Evolutionary conservation across 345 rosid genomes (phyloP).

Genomic region (Eucalyptus cladocalyx): DNA sequence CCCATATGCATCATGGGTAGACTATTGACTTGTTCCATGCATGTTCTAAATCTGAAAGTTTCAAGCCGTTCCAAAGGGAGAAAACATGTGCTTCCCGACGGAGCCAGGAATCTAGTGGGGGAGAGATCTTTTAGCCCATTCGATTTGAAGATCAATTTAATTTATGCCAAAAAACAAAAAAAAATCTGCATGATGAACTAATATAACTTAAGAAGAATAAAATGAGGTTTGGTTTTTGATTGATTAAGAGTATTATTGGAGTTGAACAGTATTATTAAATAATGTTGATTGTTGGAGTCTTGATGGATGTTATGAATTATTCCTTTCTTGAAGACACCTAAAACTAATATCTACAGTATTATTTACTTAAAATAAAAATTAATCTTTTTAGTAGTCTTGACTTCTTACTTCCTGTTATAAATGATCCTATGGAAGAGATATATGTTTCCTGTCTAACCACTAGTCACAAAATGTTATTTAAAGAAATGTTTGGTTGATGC

Average conservation of each 20-base stretch:
- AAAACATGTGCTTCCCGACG: not conserved
- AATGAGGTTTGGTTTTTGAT: not conserved
- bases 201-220: not conserved
- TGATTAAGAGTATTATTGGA: not conserved
- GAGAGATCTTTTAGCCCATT: not conserved
- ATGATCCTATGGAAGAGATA: not conserved
- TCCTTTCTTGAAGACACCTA: not conserved
- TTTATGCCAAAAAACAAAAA: not conserved
- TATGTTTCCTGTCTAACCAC: not conserved
- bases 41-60: not conserved
- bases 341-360: not conserved
- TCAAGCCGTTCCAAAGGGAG: not conserved
- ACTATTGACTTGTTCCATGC: not conserved
- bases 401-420: not conserved
- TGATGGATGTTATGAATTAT: not conserved
- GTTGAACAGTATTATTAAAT: not conserved
- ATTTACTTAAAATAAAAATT: not conserved
- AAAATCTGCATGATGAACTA: not conserved
- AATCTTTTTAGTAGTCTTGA: not conserved
- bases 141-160: not conserved
- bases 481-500: not conserved
- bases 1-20: not conserved
- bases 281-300: not conserved
- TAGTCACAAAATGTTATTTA: not conserved
- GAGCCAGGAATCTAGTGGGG: not conserved